Percentiles rank a stretch among this genome's conserved stretches.
phyloP scores from a whole-genome alignment of 2,329 filamentous ascomycete genomes.

The Graphilbum sp. region DNA sequence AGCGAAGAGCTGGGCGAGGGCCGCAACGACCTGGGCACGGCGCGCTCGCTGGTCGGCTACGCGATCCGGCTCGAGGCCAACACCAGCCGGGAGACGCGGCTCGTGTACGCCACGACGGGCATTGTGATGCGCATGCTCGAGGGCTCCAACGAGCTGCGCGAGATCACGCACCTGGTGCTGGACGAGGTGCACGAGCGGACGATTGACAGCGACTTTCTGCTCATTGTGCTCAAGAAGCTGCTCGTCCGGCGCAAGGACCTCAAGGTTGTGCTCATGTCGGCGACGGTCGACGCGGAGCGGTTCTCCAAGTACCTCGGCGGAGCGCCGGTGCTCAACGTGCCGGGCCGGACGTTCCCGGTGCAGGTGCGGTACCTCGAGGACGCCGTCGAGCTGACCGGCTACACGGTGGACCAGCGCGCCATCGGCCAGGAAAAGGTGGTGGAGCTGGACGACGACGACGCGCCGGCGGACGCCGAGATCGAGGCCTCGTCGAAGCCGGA shows the following conservation, averaged over 20 bases:
- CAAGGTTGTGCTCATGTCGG: slow-evolving; percentile 93
- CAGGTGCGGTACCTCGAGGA: slow-evolving; percentile 81
- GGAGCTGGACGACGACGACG: slow-evolving; percentile 46
- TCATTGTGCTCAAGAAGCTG: slow-evolving; percentile 79
- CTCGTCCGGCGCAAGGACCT: slow-evolving; percentile 62
- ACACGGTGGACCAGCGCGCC: slow-evolving; percentile 36
- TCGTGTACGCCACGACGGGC: slow-evolving; percentile 79
- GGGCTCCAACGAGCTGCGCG: slow-evolving; percentile 65
- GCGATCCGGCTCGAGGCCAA: slow-evolving; percentile 88
- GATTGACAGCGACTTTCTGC: slow-evolving; percentile 90
- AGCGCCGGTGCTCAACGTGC: slow-evolving; percentile 78
- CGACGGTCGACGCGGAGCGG: slow-evolving; percentile 80
- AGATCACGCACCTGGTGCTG: slow-evolving; percentile 88
- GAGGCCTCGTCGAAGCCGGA: slow-evolving; percentile 32
- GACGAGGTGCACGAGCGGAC: slow-evolving; percentile 95
- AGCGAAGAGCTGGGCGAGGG: slow-evolving; percentile 88
- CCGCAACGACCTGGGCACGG: slow-evolving; percentile 65
- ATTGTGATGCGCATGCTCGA: slow-evolving; percentile 99
- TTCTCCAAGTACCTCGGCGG: slow-evolving; percentile 80
- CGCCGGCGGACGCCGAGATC: slow-evolving; percentile 30
- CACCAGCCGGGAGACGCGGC: slow-evolving; percentile 60
- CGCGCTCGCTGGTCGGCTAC: slow-evolving; percentile 77
- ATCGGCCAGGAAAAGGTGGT: slow-evolving; percentile 32
- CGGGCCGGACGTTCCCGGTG: slow-evolving; percentile 86
- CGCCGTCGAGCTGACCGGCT: slow-evolving; percentile 74